These are phyloP conservation scores for Caryocar brasiliense DNA, from an alignment of 441 rosid species.

Conservation along the genomic window DNA sequence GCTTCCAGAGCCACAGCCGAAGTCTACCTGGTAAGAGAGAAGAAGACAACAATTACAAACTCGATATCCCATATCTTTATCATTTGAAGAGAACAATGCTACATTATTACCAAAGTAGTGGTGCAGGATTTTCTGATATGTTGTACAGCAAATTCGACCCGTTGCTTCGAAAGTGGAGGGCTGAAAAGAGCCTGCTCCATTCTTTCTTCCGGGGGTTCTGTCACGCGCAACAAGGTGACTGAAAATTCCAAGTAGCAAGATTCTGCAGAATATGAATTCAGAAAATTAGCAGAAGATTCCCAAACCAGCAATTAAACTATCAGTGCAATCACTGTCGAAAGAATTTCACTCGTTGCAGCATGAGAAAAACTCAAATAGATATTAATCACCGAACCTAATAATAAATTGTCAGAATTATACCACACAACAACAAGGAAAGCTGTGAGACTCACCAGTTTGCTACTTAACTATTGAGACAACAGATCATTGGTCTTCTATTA, in stretches of 20 bases:
- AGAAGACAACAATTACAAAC: slow-evolving; percentile 6
- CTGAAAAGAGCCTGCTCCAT: slow-evolving; percentile 95
- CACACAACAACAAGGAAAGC: too few species aligned
- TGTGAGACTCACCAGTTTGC: too few species aligned
- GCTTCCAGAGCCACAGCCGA: slow-evolving; percentile 96
- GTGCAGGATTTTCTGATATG: slow-evolving; percentile 70
- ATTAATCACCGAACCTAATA: too few species aligned
- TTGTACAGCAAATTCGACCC: slow-evolving; percentile 80
- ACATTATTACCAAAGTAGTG: slow-evolving; percentile 49
- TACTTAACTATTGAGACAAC: too few species aligned
- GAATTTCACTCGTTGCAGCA: too few species aligned
- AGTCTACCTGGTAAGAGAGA: slow-evolving; percentile 54
- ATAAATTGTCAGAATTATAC: too few species aligned
- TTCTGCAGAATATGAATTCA: slow-evolving; percentile 24
- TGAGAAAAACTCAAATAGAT: too few species aligned
- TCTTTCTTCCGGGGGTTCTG: slow-evolving; percentile 81
- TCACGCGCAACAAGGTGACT: slow-evolving; percentile 46
- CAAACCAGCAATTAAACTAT: background rate
- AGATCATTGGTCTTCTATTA: too few species aligned
- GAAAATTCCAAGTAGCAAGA: slow-evolving; percentile 39
- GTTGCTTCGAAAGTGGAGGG: slow-evolving; percentile 91
- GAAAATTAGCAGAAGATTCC: background rate
- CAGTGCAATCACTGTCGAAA: background rate
- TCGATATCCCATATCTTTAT: background rate
- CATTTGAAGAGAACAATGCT: slow-evolving; percentile 1